Evolutionary conservation across 2,329 filamentous ascomycete species (phyloP), one percentile per base, ranked within the genome.

Genomic region (Aspergillus fumigatus): DNA sequence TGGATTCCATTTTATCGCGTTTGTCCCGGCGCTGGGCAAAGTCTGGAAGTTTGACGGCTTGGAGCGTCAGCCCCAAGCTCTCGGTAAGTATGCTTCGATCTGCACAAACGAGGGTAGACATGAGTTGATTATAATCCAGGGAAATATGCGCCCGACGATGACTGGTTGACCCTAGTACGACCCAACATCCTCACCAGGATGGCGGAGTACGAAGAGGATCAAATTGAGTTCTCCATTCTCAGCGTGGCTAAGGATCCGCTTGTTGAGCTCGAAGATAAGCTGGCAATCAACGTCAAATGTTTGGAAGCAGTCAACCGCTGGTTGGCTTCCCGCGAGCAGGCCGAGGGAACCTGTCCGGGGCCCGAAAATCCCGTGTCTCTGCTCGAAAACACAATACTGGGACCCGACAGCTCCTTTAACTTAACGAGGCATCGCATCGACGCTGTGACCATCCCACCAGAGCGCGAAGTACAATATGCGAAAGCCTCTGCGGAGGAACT

Each of bases 21-120:
- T 93, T 68, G 86, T 97, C 29, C 90, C 90, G 2, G 82, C 86
- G 14, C 80, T 82, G n/a, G 86, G 84, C 2, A 79, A 84, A 55
- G 83, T 96, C 14, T 97, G 91, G 91, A 90, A 92, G 70, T 84
- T 97, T 4, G 93, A 97, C 72, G 93, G 93, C 4, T 78, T 97
- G 23, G 86, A 92, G 70, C 78, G 78, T 45, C 84, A 86, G 61
- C 93, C 91, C 3, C 81, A 85, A 35, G 82, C 80, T 55, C 77
- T 92, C 55, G 87, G 87, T 68, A 57, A 58, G 64, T 57, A 41
- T 41, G 17, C 21, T 48, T 11, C 26, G 6, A 23, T 23, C 54
- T 27, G 51, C 21, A 21, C 29, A 17, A 17, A 38, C 32, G 6
- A 23, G 23, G 23, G 43, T 35, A 27, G 32, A 35, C 35, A 23